phyloP scores from a whole-genome alignment of 139 green algal genomes.

The Ettlia oleoabundans region DNA sequence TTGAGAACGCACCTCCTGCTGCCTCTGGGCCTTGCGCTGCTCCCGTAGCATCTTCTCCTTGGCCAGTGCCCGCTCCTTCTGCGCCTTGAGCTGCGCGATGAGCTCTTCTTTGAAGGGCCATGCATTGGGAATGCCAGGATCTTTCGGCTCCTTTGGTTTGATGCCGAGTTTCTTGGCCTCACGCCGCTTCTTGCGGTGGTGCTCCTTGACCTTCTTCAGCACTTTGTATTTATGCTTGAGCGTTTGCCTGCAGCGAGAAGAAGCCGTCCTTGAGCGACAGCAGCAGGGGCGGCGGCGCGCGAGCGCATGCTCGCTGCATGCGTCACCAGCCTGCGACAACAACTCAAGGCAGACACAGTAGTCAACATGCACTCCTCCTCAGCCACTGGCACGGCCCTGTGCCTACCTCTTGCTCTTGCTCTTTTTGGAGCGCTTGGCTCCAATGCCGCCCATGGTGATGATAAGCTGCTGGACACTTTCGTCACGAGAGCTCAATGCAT shows the following conservation, averaged over 20 bases:
- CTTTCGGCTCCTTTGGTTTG: conserved; percentile 74
- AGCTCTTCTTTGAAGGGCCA: conserved; percentile 98
- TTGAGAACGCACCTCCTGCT: background rate
- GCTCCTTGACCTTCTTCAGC: conserved; percentile 69
- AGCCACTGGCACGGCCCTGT: background rate
- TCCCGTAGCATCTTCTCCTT: conserved; percentile 51
- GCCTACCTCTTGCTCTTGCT: conserved; percentile 31
- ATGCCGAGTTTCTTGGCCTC: conserved; percentile 84
- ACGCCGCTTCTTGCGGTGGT: conserved; percentile 68
- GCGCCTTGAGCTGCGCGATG: conserved; percentile 82
- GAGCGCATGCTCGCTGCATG: background rate
- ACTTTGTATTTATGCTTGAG: conserved; percentile 97
- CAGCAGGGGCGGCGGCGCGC: background rate
- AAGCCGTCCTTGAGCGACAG: too few species aligned
- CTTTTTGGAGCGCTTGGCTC: conserved; percentile 36
- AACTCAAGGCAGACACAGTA: too few species aligned
- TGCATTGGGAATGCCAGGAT: conserved; percentile 90
- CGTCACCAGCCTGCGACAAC: background rate
- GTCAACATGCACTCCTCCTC: background rate
- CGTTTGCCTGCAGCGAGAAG: background rate
- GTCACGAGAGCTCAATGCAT: background rate
- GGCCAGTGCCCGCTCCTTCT: conserved; percentile 70
- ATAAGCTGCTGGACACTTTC: background rate
- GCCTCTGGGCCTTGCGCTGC: background rate
- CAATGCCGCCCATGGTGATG: conserved; percentile 28